These are phyloP conservation scores for Microcyclosporella mali DNA, from an alignment of 2,329 filamentous ascomycete genomes.

Conservation along the genomic window DNA sequence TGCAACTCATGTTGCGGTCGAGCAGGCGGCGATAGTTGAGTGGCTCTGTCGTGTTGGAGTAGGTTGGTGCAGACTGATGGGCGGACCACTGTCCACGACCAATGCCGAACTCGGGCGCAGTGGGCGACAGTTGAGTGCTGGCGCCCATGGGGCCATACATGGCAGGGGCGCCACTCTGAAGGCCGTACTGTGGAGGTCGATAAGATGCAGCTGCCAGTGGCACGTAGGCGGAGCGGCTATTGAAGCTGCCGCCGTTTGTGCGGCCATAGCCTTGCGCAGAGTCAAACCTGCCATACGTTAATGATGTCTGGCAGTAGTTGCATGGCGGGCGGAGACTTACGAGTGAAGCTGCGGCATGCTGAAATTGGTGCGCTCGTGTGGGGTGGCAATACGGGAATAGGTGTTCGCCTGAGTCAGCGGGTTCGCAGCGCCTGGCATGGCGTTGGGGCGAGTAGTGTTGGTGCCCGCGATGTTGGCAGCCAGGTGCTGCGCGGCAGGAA, in stretches of 20 bases:
- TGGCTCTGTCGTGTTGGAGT: conserved; percentile 80
- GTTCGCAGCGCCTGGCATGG: conserved; percentile 10
- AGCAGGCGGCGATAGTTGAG: conserved; percentile 93
- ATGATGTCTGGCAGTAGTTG: background rate
- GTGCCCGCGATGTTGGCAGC: conserved; percentile 25
- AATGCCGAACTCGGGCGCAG: conserved; percentile 42
- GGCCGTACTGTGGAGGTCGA: conserved; percentile 15
- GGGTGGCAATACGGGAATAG: conserved; percentile 10
- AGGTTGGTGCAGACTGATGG: conserved; percentile 40
- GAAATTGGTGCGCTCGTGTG: conserved; percentile 16
- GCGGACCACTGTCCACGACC: conserved; percentile 32
- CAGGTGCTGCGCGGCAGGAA: conserved; percentile 25
- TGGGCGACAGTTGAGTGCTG: conserved; percentile 39
- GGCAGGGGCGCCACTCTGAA: conserved; percentile 9
- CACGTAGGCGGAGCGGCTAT: conserved; percentile 15
- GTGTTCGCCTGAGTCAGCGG: conserved; percentile 7
- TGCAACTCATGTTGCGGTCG: conserved; percentile 92
- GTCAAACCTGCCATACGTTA: conserved; percentile 15
- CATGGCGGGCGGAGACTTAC: conserved; percentile 9
- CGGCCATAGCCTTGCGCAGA: conserved; percentile 10
- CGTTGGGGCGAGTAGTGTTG: conserved; percentile 4
- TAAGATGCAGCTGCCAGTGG: conserved; percentile 27
- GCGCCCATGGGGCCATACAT: conserved; percentile 30
- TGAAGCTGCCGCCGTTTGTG: conserved; percentile 1
- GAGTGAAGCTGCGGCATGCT: conserved; percentile 13